Base-by-base conservation (phyloP, 495 filamentous ascomycete species). In the Penicillium verhagenii region DNA sequence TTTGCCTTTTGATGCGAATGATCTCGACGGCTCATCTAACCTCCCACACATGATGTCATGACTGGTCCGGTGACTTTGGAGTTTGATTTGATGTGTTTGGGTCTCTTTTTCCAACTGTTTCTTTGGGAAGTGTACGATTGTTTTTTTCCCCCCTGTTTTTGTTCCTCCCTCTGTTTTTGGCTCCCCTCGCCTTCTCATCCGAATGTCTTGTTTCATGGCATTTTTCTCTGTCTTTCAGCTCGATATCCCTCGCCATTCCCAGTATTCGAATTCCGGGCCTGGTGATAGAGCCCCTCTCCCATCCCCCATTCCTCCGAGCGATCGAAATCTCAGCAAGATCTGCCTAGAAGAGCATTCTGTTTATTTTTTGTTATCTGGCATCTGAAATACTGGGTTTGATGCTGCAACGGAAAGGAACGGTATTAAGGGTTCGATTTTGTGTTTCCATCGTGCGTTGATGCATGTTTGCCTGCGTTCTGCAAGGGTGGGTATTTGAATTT, bases 51-150 rank as follows among this genome's bases (percentile, higher is more conserved):
- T 43, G 49, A 52, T 52, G 49, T 42, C 49, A 52, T 43, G 49
- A 67, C 47, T 53, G 57, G 54, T 58, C 56, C 50, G 64, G 61
- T 63, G 44, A 52, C 51, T 54, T 52, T 54, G 61, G 64, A 65
- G 61, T 65, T 67, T 45, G 42, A 45, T 35, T 40, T 60, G 38
- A 37, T 50, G 54, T 24, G 52, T 35, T 55, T 53, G 25, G 26
- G 39, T 57, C n/a, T n/a, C n/a, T n/a, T n/a, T 47, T 53, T 52
- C 18, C 33, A n/a, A 37, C 46, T 39, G 35, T 31, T 54, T 52
- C 38, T 52, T 6, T 25, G 19, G 44, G 55, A 3, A 23, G 16
- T 16, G 49, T 52, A 31, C 29, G n/a, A 39, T 20, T 25, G 47
- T 29, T 5, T 53, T 50, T 26, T 47, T 54, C 8, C n/a, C 24